Conservation (phyloP, 108 stramenopile genomes). For the Epithemia pelagica region DNA sequence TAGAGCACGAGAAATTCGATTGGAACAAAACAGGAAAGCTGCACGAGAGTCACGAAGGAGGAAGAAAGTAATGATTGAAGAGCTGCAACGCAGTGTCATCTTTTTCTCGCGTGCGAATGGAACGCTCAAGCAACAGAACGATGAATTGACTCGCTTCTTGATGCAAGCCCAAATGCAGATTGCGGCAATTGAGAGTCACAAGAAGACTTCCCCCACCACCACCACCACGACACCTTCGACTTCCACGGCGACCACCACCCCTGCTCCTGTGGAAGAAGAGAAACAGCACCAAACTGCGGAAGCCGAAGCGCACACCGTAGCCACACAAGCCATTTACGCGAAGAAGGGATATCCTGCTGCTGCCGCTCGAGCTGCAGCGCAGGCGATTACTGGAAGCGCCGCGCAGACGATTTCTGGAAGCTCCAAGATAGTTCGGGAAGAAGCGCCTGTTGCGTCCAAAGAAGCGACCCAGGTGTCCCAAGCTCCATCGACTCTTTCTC, state of each 20-base stretch:
- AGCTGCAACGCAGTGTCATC: slow-evolving; percentile 74
- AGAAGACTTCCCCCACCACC: not conserved
- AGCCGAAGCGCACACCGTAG: slow-evolving; percentile 31
- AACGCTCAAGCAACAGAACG: slow-evolving; percentile 66
- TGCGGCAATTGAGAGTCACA: slow-evolving; percentile 24
- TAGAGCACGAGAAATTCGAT: slow-evolving; percentile 59
- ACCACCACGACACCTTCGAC: not conserved
- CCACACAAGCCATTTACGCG: slow-evolving; percentile 37
- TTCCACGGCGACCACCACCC: not conserved
- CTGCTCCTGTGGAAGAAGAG: not conserved
- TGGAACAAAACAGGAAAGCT: slow-evolving; percentile 85
- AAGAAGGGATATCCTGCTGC: slow-evolving; percentile 38
- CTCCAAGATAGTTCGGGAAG: too few relatives aligned
- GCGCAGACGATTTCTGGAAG: not conserved
- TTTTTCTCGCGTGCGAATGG: slow-evolving; percentile 75
- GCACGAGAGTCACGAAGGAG: slow-evolving; percentile 71
- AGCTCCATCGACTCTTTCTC: slow-evolving; percentile 12
- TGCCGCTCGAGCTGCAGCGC: slow-evolving; percentile 38
- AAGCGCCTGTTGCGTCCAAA: not conserved
- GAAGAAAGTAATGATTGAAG: slow-evolving; percentile 84
- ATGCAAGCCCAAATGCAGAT: slow-evolving; percentile 58
- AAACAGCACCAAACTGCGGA: slow-evolving; percentile 4
- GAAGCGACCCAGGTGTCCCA: not conserved
- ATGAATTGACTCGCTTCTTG: slow-evolving; percentile 55
- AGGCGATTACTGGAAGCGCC: slow-evolving; percentile 20